Percentiles rank a stretch among this genome's conserved stretches.
These are phyloP conservation scores for Mucor sp. DNA, from an alignment of 371 early-diverging fungal genomes.

Conservation along the genomic window DNA sequence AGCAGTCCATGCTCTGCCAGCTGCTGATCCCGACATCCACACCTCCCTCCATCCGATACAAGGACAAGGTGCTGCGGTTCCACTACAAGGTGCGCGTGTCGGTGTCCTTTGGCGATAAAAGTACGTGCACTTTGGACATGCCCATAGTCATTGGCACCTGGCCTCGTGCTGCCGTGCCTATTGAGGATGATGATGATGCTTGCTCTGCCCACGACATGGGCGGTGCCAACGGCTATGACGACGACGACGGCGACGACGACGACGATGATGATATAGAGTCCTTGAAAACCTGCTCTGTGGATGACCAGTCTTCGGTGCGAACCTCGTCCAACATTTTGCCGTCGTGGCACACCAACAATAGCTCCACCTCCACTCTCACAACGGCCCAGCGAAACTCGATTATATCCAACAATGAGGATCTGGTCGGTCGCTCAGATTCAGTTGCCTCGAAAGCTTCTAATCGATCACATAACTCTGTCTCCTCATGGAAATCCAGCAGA, in stretches of 20 bases:
- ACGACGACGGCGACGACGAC: neutral
- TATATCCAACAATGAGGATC: slow-evolving; percentile 5
- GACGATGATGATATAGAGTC: slow-evolving; percentile 19
- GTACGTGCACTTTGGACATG: slow-evolving; percentile 27
- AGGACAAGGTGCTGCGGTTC: slow-evolving; percentile 37
- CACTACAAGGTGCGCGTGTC: slow-evolving; percentile 39
- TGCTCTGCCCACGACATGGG: neutral
- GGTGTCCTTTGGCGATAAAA: slow-evolving; percentile 13
- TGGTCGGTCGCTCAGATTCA: slow-evolving; percentile 35
- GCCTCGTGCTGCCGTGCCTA: slow-evolving; percentile 49
- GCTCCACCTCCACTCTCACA: neutral
- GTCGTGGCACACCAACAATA: slow-evolving; percentile 14
- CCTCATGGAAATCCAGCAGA: slow-evolving; percentile 33
- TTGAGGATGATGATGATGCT: slow-evolving; percentile 48
- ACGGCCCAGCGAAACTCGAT: neutral
- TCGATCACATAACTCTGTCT: slow-evolving; percentile 33
- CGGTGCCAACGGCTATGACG: neutral
- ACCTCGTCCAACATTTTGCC: slow-evolving; percentile 4
- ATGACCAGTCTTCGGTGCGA: neutral
- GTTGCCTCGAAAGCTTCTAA: slow-evolving; percentile 12
- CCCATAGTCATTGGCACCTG: slow-evolving; percentile 51
- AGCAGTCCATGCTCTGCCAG: slow-evolving; percentile 31
- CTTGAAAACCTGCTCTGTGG: slow-evolving; percentile 1
- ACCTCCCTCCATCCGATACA: slow-evolving; percentile 45
- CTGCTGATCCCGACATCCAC: slow-evolving; percentile 48